A percentile compares a stretch with the other conserved stretches of the same genome.
Conservation (phyloP, 148 eudicot species). For the Polygonum maritimum region DNA sequence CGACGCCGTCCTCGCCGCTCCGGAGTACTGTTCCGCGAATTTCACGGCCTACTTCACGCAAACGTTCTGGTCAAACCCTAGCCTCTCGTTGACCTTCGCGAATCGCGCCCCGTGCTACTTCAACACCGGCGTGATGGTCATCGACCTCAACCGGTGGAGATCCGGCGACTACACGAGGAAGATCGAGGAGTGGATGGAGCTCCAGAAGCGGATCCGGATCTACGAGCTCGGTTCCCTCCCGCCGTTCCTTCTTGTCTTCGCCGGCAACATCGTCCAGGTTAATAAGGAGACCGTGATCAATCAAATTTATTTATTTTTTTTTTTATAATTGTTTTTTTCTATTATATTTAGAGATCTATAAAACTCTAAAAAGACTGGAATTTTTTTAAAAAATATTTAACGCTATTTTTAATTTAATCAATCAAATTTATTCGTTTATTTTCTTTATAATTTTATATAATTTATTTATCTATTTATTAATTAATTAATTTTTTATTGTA, state of each 20-base stretch:
- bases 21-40: conserved; percentile 73
- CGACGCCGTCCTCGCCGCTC: conserved; percentile 50
- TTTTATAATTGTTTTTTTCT: too few relatives aligned
- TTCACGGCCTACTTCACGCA: conserved; percentile 65
- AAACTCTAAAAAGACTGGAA: too few relatives aligned
- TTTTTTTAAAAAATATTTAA: too few relatives aligned
- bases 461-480: too few relatives aligned
- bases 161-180: conserved; percentile 48
- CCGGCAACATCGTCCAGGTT: conserved; percentile 54
- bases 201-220: conserved; percentile 64
- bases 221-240: conserved; percentile 70
- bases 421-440: too few relatives aligned
- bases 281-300: too few relatives aligned
- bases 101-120: conserved; percentile 27
- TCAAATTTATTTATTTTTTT: too few relatives aligned
- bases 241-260: conserved; percentile 65
- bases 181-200: conserved; percentile 89
- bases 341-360: too few relatives aligned
- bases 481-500: too few relatives aligned
- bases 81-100: conserved; percentile 26
- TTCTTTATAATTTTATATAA: too few relatives aligned
- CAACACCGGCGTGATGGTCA: conserved; percentile 77
- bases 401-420: too few relatives aligned
- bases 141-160: conserved; percentile 55
- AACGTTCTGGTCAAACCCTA: conserved; percentile 63